These are phyloP conservation scores for Saxispiralis lemnorum DNA, from an alignment of 495 filamentous ascomycete genomes.

Conservation along the genomic window DNA sequence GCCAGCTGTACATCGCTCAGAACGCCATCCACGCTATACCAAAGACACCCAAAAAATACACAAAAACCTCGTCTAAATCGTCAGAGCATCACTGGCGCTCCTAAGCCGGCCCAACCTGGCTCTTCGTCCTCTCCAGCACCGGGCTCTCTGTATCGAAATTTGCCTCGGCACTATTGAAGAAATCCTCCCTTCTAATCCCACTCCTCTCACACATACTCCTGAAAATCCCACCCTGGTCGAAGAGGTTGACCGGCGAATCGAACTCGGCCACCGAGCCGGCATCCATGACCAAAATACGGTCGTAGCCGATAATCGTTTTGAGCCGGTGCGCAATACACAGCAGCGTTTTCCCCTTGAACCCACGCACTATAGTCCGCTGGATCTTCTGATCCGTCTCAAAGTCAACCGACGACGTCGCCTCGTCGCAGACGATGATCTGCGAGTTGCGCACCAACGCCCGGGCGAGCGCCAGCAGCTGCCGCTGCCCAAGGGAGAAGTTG, in stretches of 20 bases:
- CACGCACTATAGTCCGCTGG: constrained; percentile 71
- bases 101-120: not conserved
- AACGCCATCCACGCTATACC: too few relatives aligned
- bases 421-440: constrained; percentile 90
- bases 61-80: too few relatives aligned
- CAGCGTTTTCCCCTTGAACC: constrained; percentile 75
- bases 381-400: constrained; percentile 95
- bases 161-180: constrained; percentile 22
- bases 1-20: too few relatives aligned
- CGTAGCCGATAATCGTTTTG: constrained; percentile 72
- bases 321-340: constrained; percentile 90
- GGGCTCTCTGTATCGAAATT: constrained; percentile 12
- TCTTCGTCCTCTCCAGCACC: constrained; percentile 8
- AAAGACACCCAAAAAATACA: too few relatives aligned
- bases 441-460: constrained; percentile 70
- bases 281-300: constrained; percentile 93
- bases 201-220: constrained; percentile 82
- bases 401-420: constrained; percentile 82
- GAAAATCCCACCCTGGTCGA: constrained; percentile 54
- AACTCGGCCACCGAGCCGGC: constrained; percentile 70
- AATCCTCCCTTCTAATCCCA: constrained; percentile 65
- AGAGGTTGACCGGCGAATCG: constrained; percentile 56
- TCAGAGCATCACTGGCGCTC: too few relatives aligned
- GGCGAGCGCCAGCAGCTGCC: constrained; percentile 87
- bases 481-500: constrained; percentile 92